phyloP scores from a whole-genome alignment of 768 basidiomycete species.

The Cyclocybe cylindracea region DNA sequence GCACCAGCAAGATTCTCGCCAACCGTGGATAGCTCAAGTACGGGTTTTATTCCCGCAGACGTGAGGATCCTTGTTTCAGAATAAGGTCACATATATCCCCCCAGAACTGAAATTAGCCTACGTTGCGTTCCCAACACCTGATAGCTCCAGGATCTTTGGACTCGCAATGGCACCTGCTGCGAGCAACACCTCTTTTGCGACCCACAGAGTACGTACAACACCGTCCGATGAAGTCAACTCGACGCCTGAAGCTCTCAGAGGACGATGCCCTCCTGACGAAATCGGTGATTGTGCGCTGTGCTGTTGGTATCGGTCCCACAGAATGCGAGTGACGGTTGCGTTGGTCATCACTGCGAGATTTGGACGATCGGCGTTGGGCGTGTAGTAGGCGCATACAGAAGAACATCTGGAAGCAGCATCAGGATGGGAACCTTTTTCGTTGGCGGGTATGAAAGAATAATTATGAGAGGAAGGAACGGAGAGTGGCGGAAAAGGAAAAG shows the following conservation, averaged over 20 bases:
- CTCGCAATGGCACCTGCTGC: conserved; percentile 47
- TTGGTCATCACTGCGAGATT: conserved; percentile 60
- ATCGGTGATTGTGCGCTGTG: not conserved
- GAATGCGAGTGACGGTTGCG: conserved; percentile 52
- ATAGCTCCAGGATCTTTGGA: conserved; percentile 29
- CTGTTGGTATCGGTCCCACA: conserved; percentile 32
- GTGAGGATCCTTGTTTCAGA: conserved; percentile 33
- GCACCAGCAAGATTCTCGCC: conserved; percentile 42
- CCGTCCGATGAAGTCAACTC: conserved; percentile 4
- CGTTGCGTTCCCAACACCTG: conserved; percentile 34
- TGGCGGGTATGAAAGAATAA: no score
- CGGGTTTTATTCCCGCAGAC: conserved; percentile 40
- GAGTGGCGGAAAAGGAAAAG: not conserved
- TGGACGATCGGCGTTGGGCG: conserved; percentile 26
- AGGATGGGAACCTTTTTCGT: no score
- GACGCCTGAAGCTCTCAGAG: conserved; percentile 8
- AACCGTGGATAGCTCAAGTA: conserved; percentile 48
- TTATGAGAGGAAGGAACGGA: not conserved
- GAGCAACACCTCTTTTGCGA: conserved; percentile 52
- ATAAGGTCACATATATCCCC: not conserved
- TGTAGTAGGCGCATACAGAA: conserved; percentile 30
- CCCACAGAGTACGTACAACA: conserved; percentile 13
- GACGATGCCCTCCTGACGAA: not conserved
- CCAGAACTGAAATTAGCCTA: conserved; percentile 12
- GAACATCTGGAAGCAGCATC: conserved; percentile 19